Conservation (phyloP, 2,329 filamentous ascomycete species). For the Fusarium nygamai region DNA sequence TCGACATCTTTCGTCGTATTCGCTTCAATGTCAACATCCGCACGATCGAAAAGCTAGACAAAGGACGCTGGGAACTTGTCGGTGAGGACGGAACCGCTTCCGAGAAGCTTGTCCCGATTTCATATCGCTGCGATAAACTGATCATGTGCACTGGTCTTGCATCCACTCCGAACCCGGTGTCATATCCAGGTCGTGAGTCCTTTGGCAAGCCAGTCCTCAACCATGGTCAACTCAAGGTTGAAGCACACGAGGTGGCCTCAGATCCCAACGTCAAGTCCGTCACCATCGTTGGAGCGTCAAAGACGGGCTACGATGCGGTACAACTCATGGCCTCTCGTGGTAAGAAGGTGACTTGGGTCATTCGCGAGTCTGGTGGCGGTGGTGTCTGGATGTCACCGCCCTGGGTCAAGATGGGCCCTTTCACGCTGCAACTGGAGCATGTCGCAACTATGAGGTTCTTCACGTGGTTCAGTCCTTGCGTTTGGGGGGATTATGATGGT, state of each 20-base stretch:
- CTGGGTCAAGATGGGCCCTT: not conserved
- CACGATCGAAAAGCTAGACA: not conserved
- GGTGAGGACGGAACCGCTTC: accelerated
- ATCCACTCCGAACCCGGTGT: not conserved
- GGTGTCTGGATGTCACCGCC: not conserved
- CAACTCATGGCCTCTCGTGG: not conserved
- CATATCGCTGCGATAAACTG: not conserved
- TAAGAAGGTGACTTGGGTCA: not conserved
- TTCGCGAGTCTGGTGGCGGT: not conserved
- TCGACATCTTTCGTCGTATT: not conserved
- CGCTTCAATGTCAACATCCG: not conserved
- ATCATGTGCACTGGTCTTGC: not conserved
- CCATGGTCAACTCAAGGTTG: not conserved
- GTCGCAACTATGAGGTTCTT: not conserved
- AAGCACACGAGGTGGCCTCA: not conserved
- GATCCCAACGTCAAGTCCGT: not conserved
- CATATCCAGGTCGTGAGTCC: not conserved
- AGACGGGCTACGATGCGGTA: not conserved
- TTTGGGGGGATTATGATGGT: not conserved
- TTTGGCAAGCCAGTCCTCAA: not conserved
- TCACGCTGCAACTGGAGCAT: not conserved
- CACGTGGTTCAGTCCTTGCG: not conserved
- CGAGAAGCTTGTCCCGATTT: accelerated
- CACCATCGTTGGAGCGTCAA: not conserved
- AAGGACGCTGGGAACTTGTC: not conserved